Base-by-base conservation (phyloP, 768 basidiomycete species). In the Suillus cothurnatus region DNA sequence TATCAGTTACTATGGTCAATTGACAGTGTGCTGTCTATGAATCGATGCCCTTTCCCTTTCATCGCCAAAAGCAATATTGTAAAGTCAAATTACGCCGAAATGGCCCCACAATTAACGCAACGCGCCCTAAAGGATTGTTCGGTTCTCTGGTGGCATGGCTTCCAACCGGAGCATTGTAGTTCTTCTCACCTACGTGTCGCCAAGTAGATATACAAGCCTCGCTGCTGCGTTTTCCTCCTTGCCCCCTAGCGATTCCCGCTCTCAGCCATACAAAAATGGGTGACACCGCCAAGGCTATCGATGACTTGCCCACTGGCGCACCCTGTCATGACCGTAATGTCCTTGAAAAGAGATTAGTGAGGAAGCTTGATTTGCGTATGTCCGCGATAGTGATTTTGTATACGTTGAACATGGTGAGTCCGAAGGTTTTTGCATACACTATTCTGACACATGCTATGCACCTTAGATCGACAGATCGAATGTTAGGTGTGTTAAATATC, bases 351-450 rank as follows among this genome's bases (percentile, higher is more conserved):
- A 64, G 26, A 53, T 50, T 67, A 11, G 23, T 50, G 19, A 39
- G 63, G 32, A 67, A 67, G 58, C 57, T 67, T 19, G 66, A 67
- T 52, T 32, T 67, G 17, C 62, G 66, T 11, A 49, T 67, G 62
- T 43, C 45, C 3, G 61, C 64, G 11, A 26, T 67, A n/a, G 11
- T 67, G 23, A 23, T 67, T 41, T 64, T 67, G 9, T 64, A 67
- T 23, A 61, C 63, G 9, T 39, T 67, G 8, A 67, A 67, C 38
- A 62, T 66, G 31, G 65, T 65, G 52, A 58, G 64, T 36, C 6
- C 47, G 26, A 6, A 6, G 26, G 7, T 8, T 31, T 28, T 19
- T 9, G 7, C 7, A 31, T 5, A 31, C 28, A 31, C 50, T 31
- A 28, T 14, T 12, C 36, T 41, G n/a, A 28, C 9, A 52, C 15